Evolutionary conservation across 768 basidiomycete genomes (phyloP).

Genomic region (Paxillus rubicundulus): DNA sequence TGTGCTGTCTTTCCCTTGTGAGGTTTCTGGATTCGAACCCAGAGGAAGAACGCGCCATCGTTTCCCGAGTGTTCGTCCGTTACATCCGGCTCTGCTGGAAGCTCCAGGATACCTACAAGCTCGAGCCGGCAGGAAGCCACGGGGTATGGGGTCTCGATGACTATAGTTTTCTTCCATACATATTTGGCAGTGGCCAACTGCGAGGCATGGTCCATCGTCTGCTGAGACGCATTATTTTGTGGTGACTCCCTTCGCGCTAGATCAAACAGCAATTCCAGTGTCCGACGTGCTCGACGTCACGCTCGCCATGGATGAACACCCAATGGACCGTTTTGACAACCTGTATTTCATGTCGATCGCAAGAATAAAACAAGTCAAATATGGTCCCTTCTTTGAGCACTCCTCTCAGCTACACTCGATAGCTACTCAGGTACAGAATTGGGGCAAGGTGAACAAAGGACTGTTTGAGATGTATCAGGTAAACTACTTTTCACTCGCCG

Average conservation of each 20-base stretch:
- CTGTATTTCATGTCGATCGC: slow-evolving; percentile 77
- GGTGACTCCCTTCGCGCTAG: slow-evolving; percentile 33
- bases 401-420: slow-evolving; percentile 88
- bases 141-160: slow-evolving; percentile 99
- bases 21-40: slow-evolving; percentile 59
- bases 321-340: slow-evolving; percentile 44
- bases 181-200: slow-evolving; percentile 89
- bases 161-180: slow-evolving; percentile 83
- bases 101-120: slow-evolving; percentile 82
- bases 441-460: slow-evolving; percentile 88
- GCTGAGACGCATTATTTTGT: slow-evolving; percentile 3
- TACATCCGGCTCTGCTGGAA: slow-evolving; percentile 83
- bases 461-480: slow-evolving; percentile 96
- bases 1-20: slow-evolving; percentile 68
- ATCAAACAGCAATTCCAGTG: slow-evolving; percentile 62
- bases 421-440: slow-evolving; percentile 83
- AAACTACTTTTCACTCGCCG: slow-evolving; percentile 9
- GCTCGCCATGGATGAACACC: slow-evolving; percentile 31
- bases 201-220: slow-evolving; percentile 47
- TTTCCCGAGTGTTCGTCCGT: slow-evolving; percentile 64
- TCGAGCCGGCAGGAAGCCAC: slow-evolving; percentile 96
- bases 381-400: slow-evolving; percentile 89
- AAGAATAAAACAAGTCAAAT: slow-evolving; percentile 78
- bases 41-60: slow-evolving; percentile 58
- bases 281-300: slow-evolving; percentile 57